phyloP scores from a whole-genome alignment of 1,284 basidiomycete species.

The Austropuccinia psidii region DNA sequence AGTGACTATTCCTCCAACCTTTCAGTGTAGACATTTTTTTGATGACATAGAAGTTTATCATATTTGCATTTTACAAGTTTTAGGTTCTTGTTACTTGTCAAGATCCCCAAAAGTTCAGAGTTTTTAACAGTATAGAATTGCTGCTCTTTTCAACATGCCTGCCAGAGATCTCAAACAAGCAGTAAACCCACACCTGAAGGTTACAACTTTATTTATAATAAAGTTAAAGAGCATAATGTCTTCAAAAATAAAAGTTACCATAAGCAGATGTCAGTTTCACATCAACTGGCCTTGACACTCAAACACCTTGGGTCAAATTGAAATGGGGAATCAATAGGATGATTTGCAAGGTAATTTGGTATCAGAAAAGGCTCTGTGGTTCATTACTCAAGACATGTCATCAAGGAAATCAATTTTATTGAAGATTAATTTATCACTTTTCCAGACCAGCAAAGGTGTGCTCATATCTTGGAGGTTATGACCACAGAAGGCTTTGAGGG shows the following conservation, averaged over 20 bases:
- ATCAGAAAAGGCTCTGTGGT: conserved; percentile 1
- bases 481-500: not conserved
- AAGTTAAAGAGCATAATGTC: not conserved
- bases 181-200: not conserved
- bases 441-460: not conserved
- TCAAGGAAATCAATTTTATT: not conserved
- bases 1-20: no score
- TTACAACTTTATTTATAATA: not conserved
- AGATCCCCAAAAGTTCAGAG: no score
- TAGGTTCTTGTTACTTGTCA: no score
- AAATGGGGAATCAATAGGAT: not conserved
- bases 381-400: not conserved
- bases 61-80: no score
- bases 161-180: not conserved
- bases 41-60: no score
- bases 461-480: not conserved
- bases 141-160: not conserved
- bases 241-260: not conserved
- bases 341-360: not conserved
- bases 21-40: no score
- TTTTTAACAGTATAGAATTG: no score
- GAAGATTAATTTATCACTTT: not conserved
- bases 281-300: conserved; percentile 2
- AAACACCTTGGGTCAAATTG: conserved; percentile 12
- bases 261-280: not conserved